Conservation (phyloP, 2,329 filamentous ascomycete species). For the Paecilomyces fulvus region DNA sequence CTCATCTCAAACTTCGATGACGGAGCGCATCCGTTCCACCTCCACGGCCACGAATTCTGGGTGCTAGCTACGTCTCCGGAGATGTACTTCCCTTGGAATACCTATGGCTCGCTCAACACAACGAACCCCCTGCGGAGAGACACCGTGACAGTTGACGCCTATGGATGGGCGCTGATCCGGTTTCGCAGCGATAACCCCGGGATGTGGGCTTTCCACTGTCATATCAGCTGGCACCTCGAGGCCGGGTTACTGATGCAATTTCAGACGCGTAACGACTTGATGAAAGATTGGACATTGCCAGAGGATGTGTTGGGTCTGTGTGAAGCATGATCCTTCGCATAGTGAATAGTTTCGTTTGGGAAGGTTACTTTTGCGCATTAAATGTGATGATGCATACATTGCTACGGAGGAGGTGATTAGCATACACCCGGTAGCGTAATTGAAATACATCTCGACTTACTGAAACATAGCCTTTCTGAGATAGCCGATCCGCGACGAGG, state of each 20-base stretch:
- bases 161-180: constrained; percentile 14
- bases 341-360: not conserved
- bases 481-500: too few species aligned
- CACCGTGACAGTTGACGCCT: constrained; percentile 10
- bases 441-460: too few species aligned
- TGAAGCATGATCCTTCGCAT: not conserved
- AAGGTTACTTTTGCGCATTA: too few species aligned
- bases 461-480: too few species aligned
- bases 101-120: constrained; percentile 3
- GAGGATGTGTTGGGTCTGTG: constrained; percentile 2
- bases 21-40: constrained; percentile 32
- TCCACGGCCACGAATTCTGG: constrained; percentile 41
- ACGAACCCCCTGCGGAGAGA: constrained; percentile 11
- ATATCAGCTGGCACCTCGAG: constrained; percentile 18
- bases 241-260: constrained; percentile 12
- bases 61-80: constrained; percentile 20
- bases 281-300: constrained; percentile 4
- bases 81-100: constrained; percentile 3
- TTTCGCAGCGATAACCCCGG: constrained; percentile 18
- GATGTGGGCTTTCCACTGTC: constrained; percentile 13
- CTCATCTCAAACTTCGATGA: constrained; percentile 10
- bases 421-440: too few species aligned
- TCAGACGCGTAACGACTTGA: constrained; percentile 4
- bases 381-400: too few species aligned
- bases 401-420: too few species aligned